Percentiles rank a stretch among this genome's conserved stretches.
Evolutionary conservation across 1,284 basidiomycete genomes (phyloP).

Genomic region (Boletus mariae): DNA sequence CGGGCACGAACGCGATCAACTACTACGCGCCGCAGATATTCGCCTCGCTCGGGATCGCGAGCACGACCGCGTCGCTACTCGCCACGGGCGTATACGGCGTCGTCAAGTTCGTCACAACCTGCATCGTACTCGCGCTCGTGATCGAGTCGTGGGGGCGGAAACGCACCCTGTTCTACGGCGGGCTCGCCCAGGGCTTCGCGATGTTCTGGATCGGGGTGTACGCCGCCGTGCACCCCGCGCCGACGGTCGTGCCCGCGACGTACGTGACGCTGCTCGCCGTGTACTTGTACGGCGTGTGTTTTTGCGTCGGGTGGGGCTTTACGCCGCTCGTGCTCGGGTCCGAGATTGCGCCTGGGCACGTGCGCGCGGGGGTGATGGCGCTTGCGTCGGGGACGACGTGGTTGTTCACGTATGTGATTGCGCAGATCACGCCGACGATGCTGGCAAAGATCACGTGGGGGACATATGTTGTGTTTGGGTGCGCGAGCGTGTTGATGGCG

Average conservation of each 20-base stretch:
- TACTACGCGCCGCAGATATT: slow-evolving; percentile 53
- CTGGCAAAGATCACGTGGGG: slow-evolving; percentile 44
- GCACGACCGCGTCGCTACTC: slow-evolving; percentile 48
- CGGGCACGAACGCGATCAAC: slow-evolving; percentile 59
- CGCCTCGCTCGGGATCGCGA: slow-evolving; percentile 50
- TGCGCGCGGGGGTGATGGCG: slow-evolving; percentile 41
- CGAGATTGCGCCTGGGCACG: slow-evolving; percentile 46
- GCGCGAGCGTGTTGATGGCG: slow-evolving; percentile 42
- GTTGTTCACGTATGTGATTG: slow-evolving; percentile 47
- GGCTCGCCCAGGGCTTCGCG: slow-evolving; percentile 40
- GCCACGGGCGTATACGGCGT: slow-evolving; percentile 63
- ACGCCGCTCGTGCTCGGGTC: slow-evolving; percentile 42
- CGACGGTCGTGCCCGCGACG: slow-evolving; percentile 36
- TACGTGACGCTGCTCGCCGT: slow-evolving; percentile 47
- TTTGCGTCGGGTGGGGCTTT: slow-evolving; percentile 44
- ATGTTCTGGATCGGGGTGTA: slow-evolving; percentile 52
- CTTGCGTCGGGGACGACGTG: slow-evolving; percentile 41
- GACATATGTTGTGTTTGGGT: slow-evolving; percentile 49
- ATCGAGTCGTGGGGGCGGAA: slow-evolving; percentile 48
- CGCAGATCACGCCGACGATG: slow-evolving; percentile 50
- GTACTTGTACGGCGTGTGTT: slow-evolving; percentile 48
- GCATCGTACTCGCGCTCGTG: slow-evolving; percentile 41
- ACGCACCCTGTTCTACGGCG: slow-evolving; percentile 43
- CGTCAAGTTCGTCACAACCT: slow-evolving; percentile 49
- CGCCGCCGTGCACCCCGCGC: slow-evolving; percentile 35